Evolutionary conservation across 495 filamentous ascomycete genomes (phyloP), one percentile per base, ranked within the genome.

Genomic region (Hypoxylon intermedium): DNA sequence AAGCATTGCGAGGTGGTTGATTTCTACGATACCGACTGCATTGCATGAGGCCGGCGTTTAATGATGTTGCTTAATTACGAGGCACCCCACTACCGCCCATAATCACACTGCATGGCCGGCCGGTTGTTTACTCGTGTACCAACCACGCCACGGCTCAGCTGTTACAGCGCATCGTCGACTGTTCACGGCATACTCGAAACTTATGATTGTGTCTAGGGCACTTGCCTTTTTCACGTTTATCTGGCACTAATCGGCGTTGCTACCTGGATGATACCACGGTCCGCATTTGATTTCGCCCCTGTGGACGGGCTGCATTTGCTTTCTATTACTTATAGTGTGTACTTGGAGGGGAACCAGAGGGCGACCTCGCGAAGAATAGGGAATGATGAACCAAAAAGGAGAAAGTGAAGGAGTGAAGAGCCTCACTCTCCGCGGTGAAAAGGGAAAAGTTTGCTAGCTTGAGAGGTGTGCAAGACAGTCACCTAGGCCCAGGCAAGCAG

Each of bases 1-100:
- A 58, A 73, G 72, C 69, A 75, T 75, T 65, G 68, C 68, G 65
- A 71, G 64, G 67, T 65, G 68, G 44, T 54, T 65, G 54, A 54
- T 66, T 70, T 72, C 73, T 67, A 78, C 67, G 67, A 74, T 68
- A 72, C 66, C 68, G 55, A 71, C 63, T 72, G 72, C 75, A 79
- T 79, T 77, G 67, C 68, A 76, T 72, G 38, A 57, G 67, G 71
- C 53, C 63, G 73, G 73, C 73, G 74, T 75, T 77, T 70, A 65
- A 70, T 74, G 70, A 63, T 58, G 55, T 61, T 67, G 46, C 56
- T 70, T 61, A 68, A 52, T 65, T 21, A 66, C 33, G 60, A 63
- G 53, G 56, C 63, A 61, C 50, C n/a, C n/a, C n/a, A 21, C 52
- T 57, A 45, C 53, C 36, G 54, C 55, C 58, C 34, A 56, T 59